Conservation (phyloP, 148 eudicot genomes). For the Hydrangea macrophylla region DNA sequence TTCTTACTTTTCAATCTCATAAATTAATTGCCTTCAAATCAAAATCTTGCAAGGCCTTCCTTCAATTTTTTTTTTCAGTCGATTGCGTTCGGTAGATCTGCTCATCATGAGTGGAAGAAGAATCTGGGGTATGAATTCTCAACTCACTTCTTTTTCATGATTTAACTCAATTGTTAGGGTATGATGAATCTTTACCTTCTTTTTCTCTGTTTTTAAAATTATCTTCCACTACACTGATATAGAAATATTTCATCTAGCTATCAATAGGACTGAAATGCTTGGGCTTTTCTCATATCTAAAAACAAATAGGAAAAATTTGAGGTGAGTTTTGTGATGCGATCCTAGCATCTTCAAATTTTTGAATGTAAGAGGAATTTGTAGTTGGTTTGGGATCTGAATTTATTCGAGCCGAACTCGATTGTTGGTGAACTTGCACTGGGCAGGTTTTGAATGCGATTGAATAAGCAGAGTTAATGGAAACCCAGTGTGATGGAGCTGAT, state of each 20-base stretch:
- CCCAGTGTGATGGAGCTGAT: background rate
- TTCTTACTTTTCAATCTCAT: conserved; percentile 1
- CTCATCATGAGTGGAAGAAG: conserved; percentile 6
- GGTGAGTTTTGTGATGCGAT: no score
- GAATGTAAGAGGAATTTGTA: background rate
- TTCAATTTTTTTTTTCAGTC: conserved; percentile 1
- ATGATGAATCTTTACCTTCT: background rate
- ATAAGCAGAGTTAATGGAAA: background rate
- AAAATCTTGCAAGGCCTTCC: background rate
- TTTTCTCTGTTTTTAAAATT: background rate
- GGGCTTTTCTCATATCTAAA: background rate
- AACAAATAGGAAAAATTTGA: no score
- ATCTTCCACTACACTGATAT: background rate
- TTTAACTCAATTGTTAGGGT: background rate
- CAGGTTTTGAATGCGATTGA: background rate
- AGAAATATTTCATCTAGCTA: background rate
- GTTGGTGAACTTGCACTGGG: background rate
- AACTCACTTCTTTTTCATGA: background rate
- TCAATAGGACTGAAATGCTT: background rate
- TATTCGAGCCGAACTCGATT: background rate
- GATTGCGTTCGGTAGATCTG: conserved; percentile 1
- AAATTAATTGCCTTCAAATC: background rate
- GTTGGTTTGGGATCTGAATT: background rate
- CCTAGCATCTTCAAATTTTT: no score
- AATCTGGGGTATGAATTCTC: background rate